Conservation (phyloP, 176 grass and related monocot genomes). For the Bothriochloa decipiens region DNA sequence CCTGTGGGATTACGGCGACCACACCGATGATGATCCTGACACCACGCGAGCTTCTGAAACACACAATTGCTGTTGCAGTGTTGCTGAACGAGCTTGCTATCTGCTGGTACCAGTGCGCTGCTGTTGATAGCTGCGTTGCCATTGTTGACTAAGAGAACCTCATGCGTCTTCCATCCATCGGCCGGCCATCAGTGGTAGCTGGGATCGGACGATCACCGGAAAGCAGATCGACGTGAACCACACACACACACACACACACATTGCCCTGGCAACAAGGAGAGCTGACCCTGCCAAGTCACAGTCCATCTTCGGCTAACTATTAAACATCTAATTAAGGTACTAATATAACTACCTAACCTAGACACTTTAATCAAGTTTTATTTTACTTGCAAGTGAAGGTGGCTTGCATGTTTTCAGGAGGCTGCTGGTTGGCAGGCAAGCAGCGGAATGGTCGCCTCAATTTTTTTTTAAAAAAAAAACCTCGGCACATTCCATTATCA, state of each 20-base stretch:
- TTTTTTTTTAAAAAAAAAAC: slow-evolving; percentile 25
- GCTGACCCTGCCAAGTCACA: background rate
- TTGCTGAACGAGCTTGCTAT: background rate
- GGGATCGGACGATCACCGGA: background rate
- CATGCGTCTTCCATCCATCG: background rate
- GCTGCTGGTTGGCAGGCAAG: slow-evolving; percentile 44
- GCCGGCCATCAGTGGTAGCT: background rate
- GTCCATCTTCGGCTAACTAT: slow-evolving; percentile 12
- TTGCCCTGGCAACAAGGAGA: slow-evolving; percentile 16
- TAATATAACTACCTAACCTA: slow-evolving; percentile 14
- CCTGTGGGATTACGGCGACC: slow-evolving; percentile 24
- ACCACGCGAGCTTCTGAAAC: background rate
- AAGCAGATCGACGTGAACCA: background rate
- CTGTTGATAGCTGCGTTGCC: slow-evolving; percentile 3
- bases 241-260: background rate
- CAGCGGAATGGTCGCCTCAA: slow-evolving; percentile 25
- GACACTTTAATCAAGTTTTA: background rate
- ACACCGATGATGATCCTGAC: slow-evolving; percentile 8
- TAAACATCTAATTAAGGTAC: background rate
- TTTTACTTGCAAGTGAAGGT: slow-evolving; percentile 35
- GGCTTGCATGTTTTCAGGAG: slow-evolving; percentile 35
- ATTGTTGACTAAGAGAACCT: slow-evolving; percentile 13
- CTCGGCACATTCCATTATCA: background rate
- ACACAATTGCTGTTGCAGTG: background rate
- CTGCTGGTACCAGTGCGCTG: background rate